A percentile compares a stretch with the other conserved stretches of the same genome.
These are phyloP conservation scores for Linum usitatissimum DNA, from an alignment of 345 rosid species.

Conservation along the genomic window DNA sequence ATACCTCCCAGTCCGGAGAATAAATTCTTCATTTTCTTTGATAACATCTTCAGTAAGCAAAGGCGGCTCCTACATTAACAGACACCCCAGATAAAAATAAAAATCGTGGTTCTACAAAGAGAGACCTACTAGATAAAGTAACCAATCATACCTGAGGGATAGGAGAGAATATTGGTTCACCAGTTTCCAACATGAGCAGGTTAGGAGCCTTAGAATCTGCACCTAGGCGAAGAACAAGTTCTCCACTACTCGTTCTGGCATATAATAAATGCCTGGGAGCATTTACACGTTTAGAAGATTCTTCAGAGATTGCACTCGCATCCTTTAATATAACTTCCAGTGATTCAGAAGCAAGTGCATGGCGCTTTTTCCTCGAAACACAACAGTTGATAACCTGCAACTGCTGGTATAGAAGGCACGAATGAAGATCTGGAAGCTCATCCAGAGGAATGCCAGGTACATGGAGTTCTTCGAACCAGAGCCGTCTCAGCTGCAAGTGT, in stretches of 20 bases:
- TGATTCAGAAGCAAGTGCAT: conserved; percentile 45
- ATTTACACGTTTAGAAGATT: conserved; percentile 18
- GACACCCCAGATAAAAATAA: conserved; percentile 10
- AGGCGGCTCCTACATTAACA: conserved; percentile 67
- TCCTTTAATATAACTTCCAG: conserved; percentile 58
- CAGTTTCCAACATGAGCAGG: conserved; percentile 81
- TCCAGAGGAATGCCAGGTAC: conserved; percentile 74
- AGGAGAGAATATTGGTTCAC: conserved; percentile 81
- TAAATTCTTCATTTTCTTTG: conserved; percentile 86
- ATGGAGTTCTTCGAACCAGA: conserved; percentile 62
- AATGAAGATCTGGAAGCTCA: conserved; percentile 68
- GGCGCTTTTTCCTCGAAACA: conserved; percentile 67
- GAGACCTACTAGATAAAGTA: conserved; percentile 12
- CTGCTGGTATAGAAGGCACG: conserved; percentile 75
- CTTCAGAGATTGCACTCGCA: conserved; percentile 33
- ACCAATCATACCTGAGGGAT: conserved; percentile 59
- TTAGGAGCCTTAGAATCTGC: conserved; percentile 36
- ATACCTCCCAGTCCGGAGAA: conserved; percentile 95
- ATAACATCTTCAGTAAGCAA: conserved; percentile 93
- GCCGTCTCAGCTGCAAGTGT: conserved; percentile 60
- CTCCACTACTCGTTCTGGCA: conserved; percentile 54
- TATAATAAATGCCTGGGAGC: conserved; percentile 35
- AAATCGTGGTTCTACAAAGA: conserved; percentile 1
- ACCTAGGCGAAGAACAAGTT: conserved; percentile 70
- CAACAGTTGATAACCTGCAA: conserved; percentile 91